Percentiles rank a stretch among this genome's conserved stretches.
Conservation (phyloP, 352 stramenopile genomes). For the Elongisporangium prolatum region DNA sequence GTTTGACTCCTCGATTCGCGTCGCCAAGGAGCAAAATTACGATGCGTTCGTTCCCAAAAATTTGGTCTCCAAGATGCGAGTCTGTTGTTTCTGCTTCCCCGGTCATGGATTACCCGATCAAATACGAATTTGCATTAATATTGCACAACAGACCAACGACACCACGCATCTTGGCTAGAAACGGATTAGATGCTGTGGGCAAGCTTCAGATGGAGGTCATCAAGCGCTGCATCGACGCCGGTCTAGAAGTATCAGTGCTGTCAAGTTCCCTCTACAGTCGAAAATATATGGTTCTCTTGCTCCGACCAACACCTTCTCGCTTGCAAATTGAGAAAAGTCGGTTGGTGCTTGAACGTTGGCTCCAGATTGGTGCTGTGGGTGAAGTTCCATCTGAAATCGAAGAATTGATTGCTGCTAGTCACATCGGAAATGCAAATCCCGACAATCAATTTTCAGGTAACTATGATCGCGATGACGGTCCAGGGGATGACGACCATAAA, state of each 20-base stretch:
- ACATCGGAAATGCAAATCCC: conserved; percentile 44
- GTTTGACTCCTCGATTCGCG: conserved; percentile 28
- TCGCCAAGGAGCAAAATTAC: conserved; percentile 43
- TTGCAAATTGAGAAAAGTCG: conserved; percentile 79
- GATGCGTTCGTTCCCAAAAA: conserved; percentile 42
- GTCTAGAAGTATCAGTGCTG: conserved; percentile 72
- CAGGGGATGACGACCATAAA: conserved; percentile 53
- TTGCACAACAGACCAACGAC: conserved; percentile 81
- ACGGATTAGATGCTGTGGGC: conserved; percentile 64
- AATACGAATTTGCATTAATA: conserved; percentile 83
- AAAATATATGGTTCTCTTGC: conserved; percentile 76
- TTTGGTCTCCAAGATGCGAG: conserved; percentile 65
- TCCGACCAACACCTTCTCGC: conserved; percentile 53
- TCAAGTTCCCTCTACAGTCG: conserved; percentile 77
- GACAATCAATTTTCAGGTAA: conserved; percentile 9
- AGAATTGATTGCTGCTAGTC: conserved; percentile 74
- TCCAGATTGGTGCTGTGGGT: conserved; percentile 80
- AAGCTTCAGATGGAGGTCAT: conserved; percentile 78
- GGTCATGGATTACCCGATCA: conserved; percentile 56
- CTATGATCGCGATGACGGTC: conserved; percentile 20
- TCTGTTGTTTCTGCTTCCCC: conserved; percentile 24
- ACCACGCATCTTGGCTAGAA: conserved; percentile 62
- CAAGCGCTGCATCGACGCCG: conserved; percentile 64
- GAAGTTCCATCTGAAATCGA: conserved; percentile 86
- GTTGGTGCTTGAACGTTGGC: conserved; percentile 76